Base-by-base conservation (phyloP, 768 basidiomycete genomes). In the Xerocomus spinulosus region DNA sequence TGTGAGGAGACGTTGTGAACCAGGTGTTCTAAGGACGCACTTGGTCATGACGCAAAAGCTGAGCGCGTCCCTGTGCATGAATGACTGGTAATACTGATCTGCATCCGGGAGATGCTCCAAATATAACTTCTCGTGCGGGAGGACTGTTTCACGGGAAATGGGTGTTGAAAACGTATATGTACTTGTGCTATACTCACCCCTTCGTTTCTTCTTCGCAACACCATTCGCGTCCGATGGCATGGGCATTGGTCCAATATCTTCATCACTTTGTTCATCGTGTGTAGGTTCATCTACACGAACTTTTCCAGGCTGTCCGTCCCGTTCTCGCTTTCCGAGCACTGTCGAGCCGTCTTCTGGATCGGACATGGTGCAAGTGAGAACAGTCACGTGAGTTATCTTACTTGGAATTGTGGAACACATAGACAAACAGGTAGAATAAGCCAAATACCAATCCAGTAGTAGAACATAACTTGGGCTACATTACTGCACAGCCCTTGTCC, bases 51-150 rank as follows among this genome's bases (percentile, higher is more conserved):
- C 81, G 32, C 82, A 83, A 56, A 89, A 94, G 62, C 92, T 95
- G 52, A 98, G 76, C 29, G 82, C 79, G 54, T 98, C 95, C 42
- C 93, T 75, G 67, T 99, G 96, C 96, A 99, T 97, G 70, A 97
- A 97, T 50, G 89, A 93, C 72, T 94, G 93, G 73, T 83, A 86
- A 71, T 99, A 99, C 56, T 96, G 83, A 68, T 97, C 91, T 44
- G 92, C 80, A 56, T 81, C 81, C 2, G 96, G 96, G 17, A 99
- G 72, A 69, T 95, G 91, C 32, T 92, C 91, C 37, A 99, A 76
- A 71, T 89, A 98, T 15, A 97, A 74, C 56, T 82, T 79, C 73
- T 98, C 96, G 66, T 97, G 93, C 0, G 88, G 92, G 7, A 98
- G 78, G 35, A 95, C 93, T 97, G 64, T 2, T 35, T 24, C 49